Percentiles rank a stretch among this genome's conserved stretches.
These are phyloP conservation scores for Penicillium maclennaniae DNA, from an alignment of 495 filamentous ascomycete genomes.

Conservation along the genomic window DNA sequence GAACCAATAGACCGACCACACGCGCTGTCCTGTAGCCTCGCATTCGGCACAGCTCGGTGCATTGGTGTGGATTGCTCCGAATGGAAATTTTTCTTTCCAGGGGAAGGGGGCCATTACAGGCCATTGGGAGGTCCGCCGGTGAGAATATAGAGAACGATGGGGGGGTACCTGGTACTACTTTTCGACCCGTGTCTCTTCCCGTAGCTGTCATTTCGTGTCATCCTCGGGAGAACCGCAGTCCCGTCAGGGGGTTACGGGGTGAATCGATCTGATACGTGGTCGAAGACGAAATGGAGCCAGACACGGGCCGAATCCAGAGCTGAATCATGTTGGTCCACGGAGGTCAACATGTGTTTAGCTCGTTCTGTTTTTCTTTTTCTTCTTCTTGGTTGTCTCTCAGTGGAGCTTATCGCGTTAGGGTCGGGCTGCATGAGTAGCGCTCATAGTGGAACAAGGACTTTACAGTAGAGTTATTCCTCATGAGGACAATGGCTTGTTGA, in stretches of 20 bases:
- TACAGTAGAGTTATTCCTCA: neutral
- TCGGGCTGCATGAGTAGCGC: neutral
- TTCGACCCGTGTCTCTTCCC: neutral
- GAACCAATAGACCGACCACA: neutral
- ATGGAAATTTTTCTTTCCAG: neutral
- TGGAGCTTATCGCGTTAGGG: neutral
- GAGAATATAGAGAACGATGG: neutral
- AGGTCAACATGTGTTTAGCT: neutral
- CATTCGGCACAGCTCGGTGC: neutral
- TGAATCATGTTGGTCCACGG: neutral
- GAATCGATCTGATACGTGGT: slow-evolving; percentile 15
- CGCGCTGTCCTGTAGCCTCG: neutral
- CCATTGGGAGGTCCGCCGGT: neutral
- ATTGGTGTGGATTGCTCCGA: neutral
- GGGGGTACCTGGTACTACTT: neutral
- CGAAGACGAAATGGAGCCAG: slow-evolving; percentile 7
- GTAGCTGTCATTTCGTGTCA: neutral
- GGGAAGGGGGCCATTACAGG: too few relatives aligned
- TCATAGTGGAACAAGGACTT: neutral
- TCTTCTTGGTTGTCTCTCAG: neutral
- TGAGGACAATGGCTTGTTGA: neutral
- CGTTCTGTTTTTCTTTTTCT: neutral
- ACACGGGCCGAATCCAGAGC: slow-evolving; percentile 22
- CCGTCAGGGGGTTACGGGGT: slow-evolving; percentile 1
- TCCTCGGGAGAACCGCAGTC: neutral